Conservation (phyloP, 2,329 filamentous ascomycete genomes). For the Colletotrichum caudatum region DNA sequence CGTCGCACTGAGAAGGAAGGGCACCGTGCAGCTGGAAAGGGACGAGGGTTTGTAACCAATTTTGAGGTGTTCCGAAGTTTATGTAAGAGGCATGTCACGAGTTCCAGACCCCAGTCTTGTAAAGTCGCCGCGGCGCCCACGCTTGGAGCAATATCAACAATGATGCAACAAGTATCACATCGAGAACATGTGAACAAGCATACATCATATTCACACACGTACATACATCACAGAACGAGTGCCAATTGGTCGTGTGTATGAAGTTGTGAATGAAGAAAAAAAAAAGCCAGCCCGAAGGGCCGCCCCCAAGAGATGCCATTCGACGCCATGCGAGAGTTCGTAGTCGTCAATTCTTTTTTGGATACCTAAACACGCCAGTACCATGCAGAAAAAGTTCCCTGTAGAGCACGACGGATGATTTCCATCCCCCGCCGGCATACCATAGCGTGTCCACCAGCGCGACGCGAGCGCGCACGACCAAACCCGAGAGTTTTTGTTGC, state of each 20-base stretch:
- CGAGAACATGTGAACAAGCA: not conserved
- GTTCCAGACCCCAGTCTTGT: fast-evolving
- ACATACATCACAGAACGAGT: not conserved
- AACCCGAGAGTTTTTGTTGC: conserved; percentile 19
- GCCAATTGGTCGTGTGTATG: conserved; percentile 3
- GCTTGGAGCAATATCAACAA: too few species aligned
- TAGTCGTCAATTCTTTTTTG: conserved; percentile 42
- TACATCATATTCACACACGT: not conserved
- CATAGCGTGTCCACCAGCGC: conserved; percentile 32
- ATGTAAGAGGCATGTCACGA: not conserved
- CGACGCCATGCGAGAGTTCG: conserved; percentile 33
- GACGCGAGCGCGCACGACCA: conserved; percentile 29
- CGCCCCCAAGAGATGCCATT: conserved; percentile 35
- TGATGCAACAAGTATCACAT: not conserved
- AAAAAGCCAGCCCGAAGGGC: conserved; percentile 15
- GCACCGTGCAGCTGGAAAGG: conserved; percentile 46
- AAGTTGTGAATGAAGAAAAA: not conserved
- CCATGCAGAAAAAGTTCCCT: conserved; percentile 55
- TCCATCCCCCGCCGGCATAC: conserved; percentile 14
- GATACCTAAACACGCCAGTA: conserved; percentile 62
- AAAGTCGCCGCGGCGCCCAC: not conserved
- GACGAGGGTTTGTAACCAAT: not conserved
- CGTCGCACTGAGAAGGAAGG: conserved; percentile 79
- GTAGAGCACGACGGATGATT: conserved; percentile 45
- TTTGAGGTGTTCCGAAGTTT: not conserved